These are phyloP conservation scores for Oldenlandia corymbosa DNA, from an alignment of 257 asterid species.

Conservation along the genomic window DNA sequence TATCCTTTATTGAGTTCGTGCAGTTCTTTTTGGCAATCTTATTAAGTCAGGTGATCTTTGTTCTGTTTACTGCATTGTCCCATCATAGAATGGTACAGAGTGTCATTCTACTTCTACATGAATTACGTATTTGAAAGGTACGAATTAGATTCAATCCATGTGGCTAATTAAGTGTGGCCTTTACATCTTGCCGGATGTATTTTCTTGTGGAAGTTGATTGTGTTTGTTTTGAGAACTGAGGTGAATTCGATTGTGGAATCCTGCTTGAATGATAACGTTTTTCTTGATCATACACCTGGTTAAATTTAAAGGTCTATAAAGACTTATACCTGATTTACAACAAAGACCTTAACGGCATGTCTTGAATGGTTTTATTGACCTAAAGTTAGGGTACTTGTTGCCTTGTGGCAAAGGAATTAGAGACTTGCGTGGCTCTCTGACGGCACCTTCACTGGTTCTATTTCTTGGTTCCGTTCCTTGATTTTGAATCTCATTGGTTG, in stretches of 20 bases:
- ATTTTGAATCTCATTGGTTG: not conserved
- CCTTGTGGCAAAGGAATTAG: not conserved
- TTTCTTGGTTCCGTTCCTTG: not conserved
- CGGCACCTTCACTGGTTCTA: too few species aligned
- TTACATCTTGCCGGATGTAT: not conserved
- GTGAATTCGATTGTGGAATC: not conserved
- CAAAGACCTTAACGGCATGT: too few species aligned
- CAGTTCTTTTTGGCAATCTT: not conserved
- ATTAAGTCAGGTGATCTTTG: not conserved
- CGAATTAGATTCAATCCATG: not conserved
- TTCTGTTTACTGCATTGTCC: not conserved
- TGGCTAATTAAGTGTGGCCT: not conserved
- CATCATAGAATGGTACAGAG: not conserved
- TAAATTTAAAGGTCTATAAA: too few species aligned
- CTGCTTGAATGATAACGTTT: too few species aligned
- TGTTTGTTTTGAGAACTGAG: not conserved
- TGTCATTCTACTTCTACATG: not conserved
- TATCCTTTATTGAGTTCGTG: not conserved
- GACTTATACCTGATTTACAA: too few species aligned
- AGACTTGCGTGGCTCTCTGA: not conserved
- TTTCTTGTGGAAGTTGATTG: not conserved
- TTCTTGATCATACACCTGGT: too few species aligned
- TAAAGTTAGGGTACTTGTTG: not conserved
- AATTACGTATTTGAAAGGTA: not conserved
- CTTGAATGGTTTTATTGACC: too few species aligned